Evolutionary conservation across 208 protist species (phyloP), one percentile per base, ranked within the genome.

Genomic region (Novymonas esmeraldas): DNA sequence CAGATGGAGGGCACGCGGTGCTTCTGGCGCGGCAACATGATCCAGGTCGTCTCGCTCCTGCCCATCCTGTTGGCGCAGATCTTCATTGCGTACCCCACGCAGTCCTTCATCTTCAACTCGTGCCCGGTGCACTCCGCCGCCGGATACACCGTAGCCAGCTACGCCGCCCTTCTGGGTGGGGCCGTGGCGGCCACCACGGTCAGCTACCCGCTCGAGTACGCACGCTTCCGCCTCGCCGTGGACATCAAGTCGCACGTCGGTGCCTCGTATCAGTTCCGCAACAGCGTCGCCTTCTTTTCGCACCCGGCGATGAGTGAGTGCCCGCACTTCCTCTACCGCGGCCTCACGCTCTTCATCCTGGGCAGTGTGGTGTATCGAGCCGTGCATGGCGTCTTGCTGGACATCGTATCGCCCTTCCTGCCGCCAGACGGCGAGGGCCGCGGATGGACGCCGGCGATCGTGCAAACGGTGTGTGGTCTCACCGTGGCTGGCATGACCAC

Each of bases 11-110:
- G 90, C 6, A 45, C 45, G 16, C 59, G 59, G 16, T 81, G 82
- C 66, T 93, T 95, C 44, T 93, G 84, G 83, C 86, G 90, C 33
- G 90, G 90, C 28, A 95, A 95, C 65, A 34, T 89, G 9, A 84
- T 95, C 44, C 86, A 95, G 55, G 82, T 93, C 10, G 73, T 81
- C 26, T 85, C 85, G 2, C 34, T 92, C 13, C 68, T 92, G 33
- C 89, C 89, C 7, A 89, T 87, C 34, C 64, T 75, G 26, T 73
- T 90, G 29, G 74, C 85, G 10, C 83, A 91, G 54, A 67, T 86
- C 29, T 91, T 95, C 67, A 85, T 95, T 60, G 83, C 74, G 13
- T 56, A 80, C 36, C 85, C 85, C 1, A 81, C 82, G 11, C 81
- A 89, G 57, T 55, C 64, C 0, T 81, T 85, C 63, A 79, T 92